Conservation (phyloP, 2,329 filamentous ascomycete species). For the Xylariaceae sp. region DNA sequence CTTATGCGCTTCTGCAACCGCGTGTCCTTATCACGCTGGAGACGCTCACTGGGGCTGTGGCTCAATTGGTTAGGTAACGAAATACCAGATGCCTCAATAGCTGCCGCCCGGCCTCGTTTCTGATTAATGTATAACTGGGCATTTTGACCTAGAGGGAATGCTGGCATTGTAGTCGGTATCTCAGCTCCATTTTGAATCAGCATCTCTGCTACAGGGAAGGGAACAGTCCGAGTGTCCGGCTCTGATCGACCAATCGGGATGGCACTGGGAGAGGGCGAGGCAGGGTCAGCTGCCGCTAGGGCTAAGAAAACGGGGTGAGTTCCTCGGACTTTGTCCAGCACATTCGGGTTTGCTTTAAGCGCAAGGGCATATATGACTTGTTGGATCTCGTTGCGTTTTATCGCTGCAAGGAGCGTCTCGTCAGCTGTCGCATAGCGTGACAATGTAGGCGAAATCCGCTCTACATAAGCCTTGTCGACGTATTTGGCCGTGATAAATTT, state of each 20-base stretch:
- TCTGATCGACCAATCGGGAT: conserved; percentile 38
- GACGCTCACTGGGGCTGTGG: conserved; percentile 41
- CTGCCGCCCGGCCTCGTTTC: conserved; percentile 53
- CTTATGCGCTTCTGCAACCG: conserved; percentile 76
- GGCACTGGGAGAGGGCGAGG: conserved; percentile 58
- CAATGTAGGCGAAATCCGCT: conserved; percentile 69
- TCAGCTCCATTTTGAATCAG: conserved; percentile 92
- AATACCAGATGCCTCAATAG: conserved; percentile 35
- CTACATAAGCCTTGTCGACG: conserved; percentile 76
- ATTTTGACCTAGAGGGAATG: conserved; percentile 76
- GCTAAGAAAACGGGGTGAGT: conserved; percentile 90
- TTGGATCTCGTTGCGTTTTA: conserved; percentile 95
- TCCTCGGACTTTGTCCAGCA: conserved; percentile 76
- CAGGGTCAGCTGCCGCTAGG: conserved; percentile 87
- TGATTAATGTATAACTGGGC: conserved; percentile 83
- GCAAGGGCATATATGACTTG: conserved; percentile 89
- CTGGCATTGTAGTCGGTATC: conserved; percentile 69
- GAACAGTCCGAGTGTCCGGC: conserved; percentile 49
- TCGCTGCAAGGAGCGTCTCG: conserved; percentile 83
- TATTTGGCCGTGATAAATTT: conserved; percentile 96
- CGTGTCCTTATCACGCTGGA: conserved; percentile 59
- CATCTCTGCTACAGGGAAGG: conserved; percentile 88
- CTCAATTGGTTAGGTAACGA: conserved; percentile 51
- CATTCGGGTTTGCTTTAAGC: conserved; percentile 81
- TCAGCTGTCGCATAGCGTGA: conserved; percentile 76